phyloP scores from a whole-genome alignment of 164 flowering plant genomes.

The Tinospora cordifolia region DNA sequence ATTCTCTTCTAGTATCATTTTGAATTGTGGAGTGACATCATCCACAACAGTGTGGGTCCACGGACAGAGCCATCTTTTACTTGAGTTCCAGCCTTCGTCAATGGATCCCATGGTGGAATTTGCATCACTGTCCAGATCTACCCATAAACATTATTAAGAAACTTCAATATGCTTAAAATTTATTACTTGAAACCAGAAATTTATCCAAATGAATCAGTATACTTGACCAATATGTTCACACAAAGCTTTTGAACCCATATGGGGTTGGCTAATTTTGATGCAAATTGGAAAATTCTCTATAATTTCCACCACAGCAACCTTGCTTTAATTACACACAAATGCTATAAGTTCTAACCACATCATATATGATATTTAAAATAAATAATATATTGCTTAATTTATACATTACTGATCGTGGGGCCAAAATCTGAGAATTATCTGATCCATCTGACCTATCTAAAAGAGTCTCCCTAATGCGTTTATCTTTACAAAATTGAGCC shows the following conservation, averaged over 20 bases:
- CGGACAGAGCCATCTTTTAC: conserved; percentile 70
- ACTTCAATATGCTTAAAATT: conserved; percentile 9
- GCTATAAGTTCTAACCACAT: neutral
- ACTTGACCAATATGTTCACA: neutral
- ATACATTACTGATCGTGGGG: no score
- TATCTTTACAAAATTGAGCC: neutral
- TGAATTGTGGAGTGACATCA: conserved; percentile 65
- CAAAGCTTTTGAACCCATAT: neutral
- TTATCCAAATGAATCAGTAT: neutral
- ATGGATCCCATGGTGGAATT: conserved; percentile 16
- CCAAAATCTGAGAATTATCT: no score
- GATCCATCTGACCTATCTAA: no score
- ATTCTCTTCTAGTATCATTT: conserved; percentile 58
- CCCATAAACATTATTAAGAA: conserved; percentile 16
- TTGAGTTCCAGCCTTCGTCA: conserved; percentile 14
- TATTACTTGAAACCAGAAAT: neutral
- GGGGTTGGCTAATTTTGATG: neutral
- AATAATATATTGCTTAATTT: no score
- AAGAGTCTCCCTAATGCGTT: neutral
- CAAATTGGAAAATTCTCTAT: neutral
- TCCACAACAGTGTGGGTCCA: conserved; percentile 73
- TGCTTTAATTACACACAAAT: no score
- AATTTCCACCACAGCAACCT: no score
- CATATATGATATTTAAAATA: no score
- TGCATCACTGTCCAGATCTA: conserved; percentile 34